A percentile compares a stretch with the other conserved stretches of the same genome.
These are phyloP conservation scores for Penicillium coprophilum DNA, from an alignment of 495 filamentous ascomycete genomes.

Conservation along the genomic window DNA sequence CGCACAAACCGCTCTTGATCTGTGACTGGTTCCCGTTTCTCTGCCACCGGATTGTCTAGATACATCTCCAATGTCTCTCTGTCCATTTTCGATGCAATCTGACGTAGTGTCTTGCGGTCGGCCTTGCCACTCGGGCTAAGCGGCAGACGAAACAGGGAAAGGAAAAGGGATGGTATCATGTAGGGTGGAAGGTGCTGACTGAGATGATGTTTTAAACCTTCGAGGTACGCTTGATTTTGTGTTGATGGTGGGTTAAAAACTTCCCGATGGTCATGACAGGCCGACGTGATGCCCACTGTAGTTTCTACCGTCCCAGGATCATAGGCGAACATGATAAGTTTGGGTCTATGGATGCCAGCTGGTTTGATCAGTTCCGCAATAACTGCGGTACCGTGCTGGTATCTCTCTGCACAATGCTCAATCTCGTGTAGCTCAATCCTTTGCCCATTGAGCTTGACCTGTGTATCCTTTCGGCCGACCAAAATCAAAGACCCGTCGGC, in stretches of 20 bases:
- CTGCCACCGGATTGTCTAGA: not conserved
- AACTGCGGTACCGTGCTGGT: not conserved
- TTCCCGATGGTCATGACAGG: not conserved
- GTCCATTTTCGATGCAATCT: not conserved
- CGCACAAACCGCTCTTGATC: slow-evolving; percentile 5
- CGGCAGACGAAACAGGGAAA: slow-evolving; percentile 25
- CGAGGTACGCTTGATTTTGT: slow-evolving; percentile 18
- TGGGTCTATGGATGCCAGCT: not conserved
- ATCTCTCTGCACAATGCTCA: slow-evolving; percentile 1
- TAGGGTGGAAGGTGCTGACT: slow-evolving; percentile 29
- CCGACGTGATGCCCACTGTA: not conserved
- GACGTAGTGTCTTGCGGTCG: not conserved
- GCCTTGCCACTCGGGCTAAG: not conserved
- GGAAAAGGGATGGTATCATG: slow-evolving; percentile 41
- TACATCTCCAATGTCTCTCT: not conserved
- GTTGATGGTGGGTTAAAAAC: not conserved
- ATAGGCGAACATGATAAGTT: not conserved
- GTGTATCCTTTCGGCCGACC: slow-evolving; percentile 30
- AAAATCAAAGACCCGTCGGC: slow-evolving; percentile 45
- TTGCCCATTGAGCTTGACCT: slow-evolving; percentile 2
- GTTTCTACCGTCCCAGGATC: not conserved
- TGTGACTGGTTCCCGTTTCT: not conserved
- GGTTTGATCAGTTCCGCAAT: not conserved
- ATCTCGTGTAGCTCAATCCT: slow-evolving; percentile 2
- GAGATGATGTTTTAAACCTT: slow-evolving; percentile 25